Evolutionary conservation across 192 early-diverging fungal genomes (phyloP).

Genomic region (Coemansia sp.): DNA sequence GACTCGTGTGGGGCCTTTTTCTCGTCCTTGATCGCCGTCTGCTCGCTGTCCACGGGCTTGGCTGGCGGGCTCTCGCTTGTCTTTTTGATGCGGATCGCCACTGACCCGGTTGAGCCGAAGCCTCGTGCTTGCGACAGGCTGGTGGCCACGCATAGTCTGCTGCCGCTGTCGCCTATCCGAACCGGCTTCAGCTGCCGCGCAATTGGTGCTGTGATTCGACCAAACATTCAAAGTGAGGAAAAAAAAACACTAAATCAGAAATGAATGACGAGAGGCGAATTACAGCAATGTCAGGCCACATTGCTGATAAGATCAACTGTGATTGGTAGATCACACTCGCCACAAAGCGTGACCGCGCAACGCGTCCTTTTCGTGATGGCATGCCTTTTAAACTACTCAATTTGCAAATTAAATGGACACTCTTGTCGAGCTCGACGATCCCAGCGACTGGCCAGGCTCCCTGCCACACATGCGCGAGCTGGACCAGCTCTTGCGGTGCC

Average conservation of each 20-base stretch:
- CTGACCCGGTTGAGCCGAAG: constrained; percentile 13
- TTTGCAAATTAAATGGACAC: constrained; percentile 1
- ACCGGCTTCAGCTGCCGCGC: constrained; percentile 15
- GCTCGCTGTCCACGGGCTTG: constrained; percentile 6
- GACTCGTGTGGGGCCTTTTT: neutral
- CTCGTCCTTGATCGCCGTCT: neutral
- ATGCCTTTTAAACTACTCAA: neutral
- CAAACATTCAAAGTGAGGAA: constrained; percentile 18
- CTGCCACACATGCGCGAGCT: constrained; percentile 53
- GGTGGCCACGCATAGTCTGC: neutral
- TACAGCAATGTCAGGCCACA: neutral
- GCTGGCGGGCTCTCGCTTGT: constrained; percentile 13
- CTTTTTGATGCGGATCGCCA: constrained; percentile 36
- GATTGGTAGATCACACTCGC: neutral
- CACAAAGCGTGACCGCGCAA: neutral
- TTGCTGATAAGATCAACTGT: neutral
- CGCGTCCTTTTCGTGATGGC: neutral
- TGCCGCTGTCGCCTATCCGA: neutral
- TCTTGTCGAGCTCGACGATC: constrained; percentile 57
- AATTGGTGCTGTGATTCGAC: constrained; percentile 30
- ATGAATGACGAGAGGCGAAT: neutral
- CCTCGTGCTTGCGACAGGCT: neutral
- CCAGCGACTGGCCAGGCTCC: constrained; percentile 61
- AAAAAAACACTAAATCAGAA: neutral
- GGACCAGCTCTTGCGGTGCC: constrained; percentile 69